phyloP scores from a whole-genome alignment of 306 rosid species.

The Cicer chorassanicum region DNA sequence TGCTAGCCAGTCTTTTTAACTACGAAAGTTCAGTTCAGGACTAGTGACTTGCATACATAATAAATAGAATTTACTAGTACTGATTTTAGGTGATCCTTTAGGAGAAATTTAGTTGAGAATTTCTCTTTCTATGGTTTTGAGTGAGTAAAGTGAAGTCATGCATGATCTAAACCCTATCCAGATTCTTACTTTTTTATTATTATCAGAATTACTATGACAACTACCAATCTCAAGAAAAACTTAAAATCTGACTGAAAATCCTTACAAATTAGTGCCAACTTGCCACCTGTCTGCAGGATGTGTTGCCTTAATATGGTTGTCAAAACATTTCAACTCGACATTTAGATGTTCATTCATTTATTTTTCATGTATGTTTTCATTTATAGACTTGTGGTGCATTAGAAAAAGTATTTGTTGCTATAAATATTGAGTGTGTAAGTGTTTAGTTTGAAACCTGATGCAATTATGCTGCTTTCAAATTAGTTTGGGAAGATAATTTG shows the following conservation, averaged over 20 bases:
- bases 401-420: too few species aligned
- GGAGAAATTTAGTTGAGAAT: slow-evolving; percentile 7
- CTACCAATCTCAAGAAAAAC: too few species aligned
- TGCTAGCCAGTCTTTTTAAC: neutral
- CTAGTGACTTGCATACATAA: neutral
- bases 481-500: neutral
- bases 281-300: too few species aligned
- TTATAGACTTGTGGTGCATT: neutral
- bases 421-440: neutral
- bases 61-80: neutral
- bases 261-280: too few species aligned
- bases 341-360: too few species aligned
- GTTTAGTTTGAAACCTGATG: neutral
- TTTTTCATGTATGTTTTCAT: neutral
- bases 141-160: neutral
- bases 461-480: neutral
- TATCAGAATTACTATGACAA: too few species aligned
- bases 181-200: too few species aligned
- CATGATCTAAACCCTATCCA: too few species aligned
- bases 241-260: too few species aligned
- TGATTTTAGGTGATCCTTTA: neutral
- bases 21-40: slow-evolving; percentile 6
- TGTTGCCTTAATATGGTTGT: too few species aligned
- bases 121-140: neutral
- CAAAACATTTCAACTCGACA: too few species aligned